Conservation (phyloP, 805 yeast species). For the Myxozyma mucilagina region DNA sequence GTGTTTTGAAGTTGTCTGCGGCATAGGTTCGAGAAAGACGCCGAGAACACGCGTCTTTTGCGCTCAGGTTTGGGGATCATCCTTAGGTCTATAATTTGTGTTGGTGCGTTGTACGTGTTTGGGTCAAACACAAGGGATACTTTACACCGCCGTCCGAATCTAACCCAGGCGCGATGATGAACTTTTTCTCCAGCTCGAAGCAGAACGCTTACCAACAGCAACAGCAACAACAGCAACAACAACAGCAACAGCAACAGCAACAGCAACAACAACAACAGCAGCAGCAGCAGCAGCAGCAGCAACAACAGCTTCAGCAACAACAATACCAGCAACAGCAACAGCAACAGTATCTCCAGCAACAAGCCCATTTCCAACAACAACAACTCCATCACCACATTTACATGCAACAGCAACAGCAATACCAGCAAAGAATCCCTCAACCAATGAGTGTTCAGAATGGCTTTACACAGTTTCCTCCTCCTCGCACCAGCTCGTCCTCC, state of each 20-base stretch:
- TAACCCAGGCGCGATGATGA: background rate
- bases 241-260: constrained; percentile 1
- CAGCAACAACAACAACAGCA: constrained; percentile 8
- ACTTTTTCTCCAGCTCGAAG: constrained; percentile 5
- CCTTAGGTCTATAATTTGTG: no score
- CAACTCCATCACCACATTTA: background rate
- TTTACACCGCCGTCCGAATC: background rate
- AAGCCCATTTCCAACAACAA: constrained; percentile 5
- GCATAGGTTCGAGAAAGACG: no score
- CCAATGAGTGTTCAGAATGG: constrained; percentile 12
- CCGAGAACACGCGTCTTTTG: no score
- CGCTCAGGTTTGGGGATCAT: no score
- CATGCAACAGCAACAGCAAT: background rate
- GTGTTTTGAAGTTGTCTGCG: background rate
- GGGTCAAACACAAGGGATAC: no score
- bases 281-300: constrained; percentile 12
- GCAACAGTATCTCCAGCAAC: constrained; percentile 9
- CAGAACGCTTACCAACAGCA: background rate
- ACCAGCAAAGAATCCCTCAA: constrained; percentile 11
- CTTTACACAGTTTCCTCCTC: constrained; percentile 24
- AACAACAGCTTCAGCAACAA: constrained; percentile 8
- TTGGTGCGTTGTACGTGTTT: no score
- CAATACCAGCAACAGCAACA: constrained; percentile 9
- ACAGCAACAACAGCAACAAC: background rate
- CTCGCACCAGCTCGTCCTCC: constrained; percentile 3